Evolutionary conservation across 2,329 filamentous ascomycete species (phyloP).

Genomic region (Trichoderma endophyticum): DNA sequence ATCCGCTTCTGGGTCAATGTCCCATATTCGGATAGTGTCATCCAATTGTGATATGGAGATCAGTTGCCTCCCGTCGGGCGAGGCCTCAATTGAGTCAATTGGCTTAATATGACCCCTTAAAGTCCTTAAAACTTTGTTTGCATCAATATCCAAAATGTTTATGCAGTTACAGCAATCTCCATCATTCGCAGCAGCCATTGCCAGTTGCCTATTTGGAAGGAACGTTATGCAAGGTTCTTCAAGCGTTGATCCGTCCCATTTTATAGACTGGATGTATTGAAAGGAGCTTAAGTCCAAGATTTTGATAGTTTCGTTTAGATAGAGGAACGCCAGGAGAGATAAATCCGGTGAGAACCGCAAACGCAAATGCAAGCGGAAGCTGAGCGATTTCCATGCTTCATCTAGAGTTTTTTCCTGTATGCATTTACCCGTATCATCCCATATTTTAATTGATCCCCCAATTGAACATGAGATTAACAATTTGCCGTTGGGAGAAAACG

Average conservation of each 20-base stretch:
- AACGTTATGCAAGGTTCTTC: not conserved
- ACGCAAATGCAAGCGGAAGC: not conserved
- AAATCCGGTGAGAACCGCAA: not conserved
- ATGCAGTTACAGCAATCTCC: not conserved
- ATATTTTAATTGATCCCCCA: not conserved
- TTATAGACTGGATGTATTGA: not conserved
- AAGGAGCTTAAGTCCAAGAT: not conserved
- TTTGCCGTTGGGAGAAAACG: not conserved
- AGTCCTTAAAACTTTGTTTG: not conserved
- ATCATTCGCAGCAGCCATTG: not conserved
- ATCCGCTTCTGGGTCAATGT: not conserved
- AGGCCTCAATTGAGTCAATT: not conserved
- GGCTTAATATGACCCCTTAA: not conserved
- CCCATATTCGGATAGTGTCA: not conserved
- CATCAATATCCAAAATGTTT: not conserved
- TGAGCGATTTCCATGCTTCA: not conserved
- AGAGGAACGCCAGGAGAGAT: not conserved
- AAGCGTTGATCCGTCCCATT: accelerated
- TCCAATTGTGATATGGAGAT: accelerated
- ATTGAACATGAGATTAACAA: not conserved
- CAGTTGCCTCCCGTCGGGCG: not conserved
- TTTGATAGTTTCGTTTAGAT: not conserved
- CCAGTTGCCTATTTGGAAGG: not conserved
- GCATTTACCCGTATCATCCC: not conserved
- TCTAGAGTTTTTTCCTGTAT: too few relatives aligned